These are phyloP conservation scores for Cladophialophora immunda DNA, from an alignment of 2,329 filamentous ascomycete genomes.

Conservation along the genomic window DNA sequence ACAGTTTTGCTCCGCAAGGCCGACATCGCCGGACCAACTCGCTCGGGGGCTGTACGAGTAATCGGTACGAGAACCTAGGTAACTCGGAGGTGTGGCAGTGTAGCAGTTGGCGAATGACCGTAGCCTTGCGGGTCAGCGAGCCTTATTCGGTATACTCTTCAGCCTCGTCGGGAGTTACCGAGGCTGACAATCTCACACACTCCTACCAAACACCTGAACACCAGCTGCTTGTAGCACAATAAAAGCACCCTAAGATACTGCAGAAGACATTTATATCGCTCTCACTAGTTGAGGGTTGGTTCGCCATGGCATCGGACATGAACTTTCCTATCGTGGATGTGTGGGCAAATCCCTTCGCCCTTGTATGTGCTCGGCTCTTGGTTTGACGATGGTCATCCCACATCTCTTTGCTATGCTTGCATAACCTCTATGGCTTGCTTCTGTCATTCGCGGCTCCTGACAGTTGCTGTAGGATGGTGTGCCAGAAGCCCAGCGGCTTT, in stretches of 20 bases:
- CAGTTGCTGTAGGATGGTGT: not conserved
- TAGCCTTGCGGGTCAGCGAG: not conserved
- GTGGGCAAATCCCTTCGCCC: constrained; percentile 23
- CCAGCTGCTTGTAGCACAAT: not conserved
- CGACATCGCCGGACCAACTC: not conserved
- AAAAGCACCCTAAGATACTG: not conserved
- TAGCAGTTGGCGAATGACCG: too few species aligned
- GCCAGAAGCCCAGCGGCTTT: constrained; percentile 23
- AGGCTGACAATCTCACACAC: not conserved
- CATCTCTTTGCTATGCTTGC: not conserved
- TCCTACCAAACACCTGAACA: not conserved
- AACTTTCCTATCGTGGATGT: constrained; percentile 25
- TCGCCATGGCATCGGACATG: constrained; percentile 13
- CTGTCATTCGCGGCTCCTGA: not conserved
- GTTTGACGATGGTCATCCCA: not conserved
- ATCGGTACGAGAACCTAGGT: not conserved
- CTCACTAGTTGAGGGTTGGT: not conserved
- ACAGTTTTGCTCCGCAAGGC: constrained; percentile 2
- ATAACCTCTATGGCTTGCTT: not conserved
- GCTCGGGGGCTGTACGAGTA: not conserved
- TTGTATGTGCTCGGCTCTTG: not conserved
- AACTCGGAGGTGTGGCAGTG: too few species aligned
- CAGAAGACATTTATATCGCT: not conserved
- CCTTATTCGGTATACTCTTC: not conserved
- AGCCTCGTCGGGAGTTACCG: not conserved